Base-by-base conservation (phyloP, 495 filamentous ascomycete species). In the Penicillium salamii region DNA sequence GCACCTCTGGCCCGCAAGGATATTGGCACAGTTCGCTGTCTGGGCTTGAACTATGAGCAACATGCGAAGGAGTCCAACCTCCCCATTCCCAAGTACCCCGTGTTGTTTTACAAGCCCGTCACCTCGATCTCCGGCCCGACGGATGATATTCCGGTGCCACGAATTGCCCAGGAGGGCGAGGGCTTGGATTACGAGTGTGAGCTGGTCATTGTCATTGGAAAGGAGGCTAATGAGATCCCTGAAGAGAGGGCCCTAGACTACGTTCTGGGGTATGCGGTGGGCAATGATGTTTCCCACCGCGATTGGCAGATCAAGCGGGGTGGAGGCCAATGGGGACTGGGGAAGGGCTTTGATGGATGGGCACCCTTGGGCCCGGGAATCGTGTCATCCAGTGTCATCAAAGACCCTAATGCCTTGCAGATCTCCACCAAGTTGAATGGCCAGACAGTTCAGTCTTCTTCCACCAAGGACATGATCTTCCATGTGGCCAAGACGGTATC, bases 261-360 rank as follows among this genome's bases (percentile, higher is more conserved):
- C 55, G 87, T 92, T 8, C 67, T 91, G 4, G 90, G 90, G 1
- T 95, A 92, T 62, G 76, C 85, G 5, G 80, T 90, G 42, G 90
- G 89, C 34, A 87, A 95, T 60, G 90, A 93, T 66, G 75, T 95
- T 24, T 89, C 85, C 11, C 89, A 92, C 63, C 83, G 90, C 19
- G 87, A 89, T 45, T 90, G 87, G 86, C 90, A 95, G 65, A 66
- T 93, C 46, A 81, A 84, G 59, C 79, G 79, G 28, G 89, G 88
- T 15, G 86, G 89, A 12, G 83, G 88, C 0, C 90, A 93, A 67
- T 95, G 89, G 90, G 75, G 74, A 0, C 55, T 91, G 3, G 89
- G 89, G 1, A 95, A 95, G 65, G 85, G 88, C 3, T 93, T 90
- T 58, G 89, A 95, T 69, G 86, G 87, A 36, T 93, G 88, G 89